Conservation (phyloP, 2,329 filamentous ascomycete species). For the Venturia oleaginea region DNA sequence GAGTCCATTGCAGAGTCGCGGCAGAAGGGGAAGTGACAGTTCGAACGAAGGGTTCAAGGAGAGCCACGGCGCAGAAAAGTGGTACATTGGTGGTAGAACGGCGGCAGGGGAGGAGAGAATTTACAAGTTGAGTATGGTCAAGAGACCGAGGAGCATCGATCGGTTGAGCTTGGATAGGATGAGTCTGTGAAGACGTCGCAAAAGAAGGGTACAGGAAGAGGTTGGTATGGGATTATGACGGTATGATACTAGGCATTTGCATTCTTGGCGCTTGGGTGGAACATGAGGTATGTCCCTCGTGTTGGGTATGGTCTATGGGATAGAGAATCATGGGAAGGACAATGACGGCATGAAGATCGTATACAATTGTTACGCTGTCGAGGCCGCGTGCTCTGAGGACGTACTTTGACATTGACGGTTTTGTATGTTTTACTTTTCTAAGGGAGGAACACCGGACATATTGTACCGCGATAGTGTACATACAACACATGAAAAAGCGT, state of each 20-base stretch:
- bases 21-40: slow-evolving; percentile 62
- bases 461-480: not conserved
- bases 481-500: not conserved
- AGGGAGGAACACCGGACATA: not conserved
- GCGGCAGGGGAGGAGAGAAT: slow-evolving; percentile 70
- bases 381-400: not conserved
- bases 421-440: not conserved
- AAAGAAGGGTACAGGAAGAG: not conserved
- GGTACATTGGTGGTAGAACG: slow-evolving; percentile 72
- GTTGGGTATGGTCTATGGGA: not conserved
- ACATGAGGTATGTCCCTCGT: not conserved
- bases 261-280: not conserved
- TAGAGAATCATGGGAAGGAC: not conserved
- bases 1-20: slow-evolving; percentile 16
- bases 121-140: slow-evolving; percentile 71
- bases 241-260: slow-evolving; percentile 1
- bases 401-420: not conserved
- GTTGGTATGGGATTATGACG: not conserved
- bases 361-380: not conserved
- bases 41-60: slow-evolving; percentile 69
- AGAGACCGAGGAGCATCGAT: slow-evolving; percentile 63
- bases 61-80: slow-evolving; percentile 62
- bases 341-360: not conserved
- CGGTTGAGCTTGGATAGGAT: slow-evolving; percentile 65
- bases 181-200: slow-evolving; percentile 48